Evolutionary conservation across 176 grass and related monocot genomes (phyloP), one percentile per base, ranked within the genome.

Genomic region (Carex cristatella): DNA sequence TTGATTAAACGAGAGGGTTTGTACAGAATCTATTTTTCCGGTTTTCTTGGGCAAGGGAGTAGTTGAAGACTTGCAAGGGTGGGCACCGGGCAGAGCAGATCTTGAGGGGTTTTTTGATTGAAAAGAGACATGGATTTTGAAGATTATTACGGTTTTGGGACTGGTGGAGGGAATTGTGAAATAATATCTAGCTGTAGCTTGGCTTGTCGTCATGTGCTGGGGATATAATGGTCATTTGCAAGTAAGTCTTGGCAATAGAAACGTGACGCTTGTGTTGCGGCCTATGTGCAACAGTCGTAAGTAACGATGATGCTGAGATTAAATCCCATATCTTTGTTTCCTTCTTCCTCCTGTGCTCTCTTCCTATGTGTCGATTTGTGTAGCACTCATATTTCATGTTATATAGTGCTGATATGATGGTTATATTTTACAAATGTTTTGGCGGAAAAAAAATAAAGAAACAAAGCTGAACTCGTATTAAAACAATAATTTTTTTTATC

Each of bases 191-290:
- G 84, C 86, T 94, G 90, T 71, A 94, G 84, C 70, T 84, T 78
- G 75, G 49, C 84, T 94, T 92, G 92, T 90, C 92, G 84, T 88
- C 73, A 84, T 90, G 86, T 83, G 84, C 53, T 14, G 67, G 62
- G 54, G 81, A 12, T 49, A 32, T 33, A 37, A 54, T 69, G 3
- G 81, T 83, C 16, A 83, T 69, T 65, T 67, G 0, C 0, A 27
- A 0, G 30, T 28, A 27, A 0, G 30, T 28, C 65, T 1, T 46
- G 4, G 40, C 16, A 83, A 69, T 82, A 48, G 79, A 82, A 65
- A 82, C 57, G 60, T 82, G 79, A 49, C 79, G 61, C 16, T 82
- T 82, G 60, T 82, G 79, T 64, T 65, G 58, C 61, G 79, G 79
- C 58, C 59, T 66, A 46, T 63, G 79, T 66, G 79, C 37, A 82